Conservation (phyloP, 176 grass and related monocot genomes). For the Triticum turgidum region DNA sequence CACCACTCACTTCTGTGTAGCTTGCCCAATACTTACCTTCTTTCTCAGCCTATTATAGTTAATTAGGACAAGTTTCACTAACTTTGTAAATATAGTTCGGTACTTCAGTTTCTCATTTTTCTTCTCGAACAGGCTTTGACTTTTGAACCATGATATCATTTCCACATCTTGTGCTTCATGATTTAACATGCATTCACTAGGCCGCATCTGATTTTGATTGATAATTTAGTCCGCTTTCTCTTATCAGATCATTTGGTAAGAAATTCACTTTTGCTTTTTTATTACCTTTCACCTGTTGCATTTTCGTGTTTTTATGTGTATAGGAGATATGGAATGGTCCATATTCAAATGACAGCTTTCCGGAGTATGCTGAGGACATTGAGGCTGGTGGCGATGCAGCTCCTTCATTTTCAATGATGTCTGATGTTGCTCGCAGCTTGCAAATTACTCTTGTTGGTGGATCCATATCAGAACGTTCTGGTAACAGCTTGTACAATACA, state of each 20-base stretch:
- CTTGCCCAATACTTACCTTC: not conserved
- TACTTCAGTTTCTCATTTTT: not conserved
- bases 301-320: slow-evolving; percentile 20
- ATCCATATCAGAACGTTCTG: slow-evolving; percentile 84
- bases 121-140: not conserved
- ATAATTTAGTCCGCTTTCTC: not conserved
- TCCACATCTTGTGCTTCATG: not conserved
- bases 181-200: not conserved
- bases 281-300: not conserved
- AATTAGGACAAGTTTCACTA: not conserved
- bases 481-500: slow-evolving; percentile 80
- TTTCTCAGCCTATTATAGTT: not conserved
- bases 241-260: not conserved
- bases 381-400: slow-evolving; percentile 77
- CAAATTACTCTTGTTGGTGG: slow-evolving; percentile 92
- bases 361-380: slow-evolving; percentile 85
- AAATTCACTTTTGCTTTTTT: not conserved
- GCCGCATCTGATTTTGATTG: not conserved
- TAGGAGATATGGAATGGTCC: slow-evolving; percentile 99
- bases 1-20: not conserved
- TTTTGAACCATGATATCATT: not conserved
- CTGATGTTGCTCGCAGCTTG: slow-evolving; percentile 59
- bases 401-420: slow-evolving; percentile 91
- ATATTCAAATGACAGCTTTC: slow-evolving; percentile 94
- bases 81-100: not conserved